Conservation (phyloP, 106 monocot species). For the Allium cepa region DNA sequence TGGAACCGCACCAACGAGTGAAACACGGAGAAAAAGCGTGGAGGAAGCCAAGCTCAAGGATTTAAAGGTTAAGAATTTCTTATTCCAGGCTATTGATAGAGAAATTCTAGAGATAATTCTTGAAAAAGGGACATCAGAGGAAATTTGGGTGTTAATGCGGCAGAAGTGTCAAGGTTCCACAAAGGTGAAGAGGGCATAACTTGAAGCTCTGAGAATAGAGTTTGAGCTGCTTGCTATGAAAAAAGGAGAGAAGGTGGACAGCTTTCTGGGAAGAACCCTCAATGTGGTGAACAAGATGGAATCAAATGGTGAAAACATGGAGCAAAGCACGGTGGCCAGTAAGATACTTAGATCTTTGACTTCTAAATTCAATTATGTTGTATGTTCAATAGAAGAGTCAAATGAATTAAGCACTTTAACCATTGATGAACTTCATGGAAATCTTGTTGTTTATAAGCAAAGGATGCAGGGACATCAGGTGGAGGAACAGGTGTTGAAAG, state of each 20-base stretch:
- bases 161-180: not conserved
- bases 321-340: not conserved
- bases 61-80: not conserved
- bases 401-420: not conserved
- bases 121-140: not conserved
- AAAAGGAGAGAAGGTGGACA: not conserved
- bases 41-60: slow-evolving; percentile 5
- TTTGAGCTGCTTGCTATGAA: slow-evolving; percentile 1
- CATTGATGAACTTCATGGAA: slow-evolving; percentile 8
- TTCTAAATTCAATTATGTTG: slow-evolving; percentile 5
- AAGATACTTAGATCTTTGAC: slow-evolving; percentile 9
- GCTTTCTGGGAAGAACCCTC: not conserved
- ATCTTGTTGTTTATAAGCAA: not conserved
- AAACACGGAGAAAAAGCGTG: not conserved
- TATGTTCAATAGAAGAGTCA: slow-evolving; percentile 10
- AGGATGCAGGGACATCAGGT: not conserved
- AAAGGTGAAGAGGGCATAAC: not conserved
- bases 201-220: not conserved
- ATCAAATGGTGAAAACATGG: not conserved
- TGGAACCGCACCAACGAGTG: not conserved
- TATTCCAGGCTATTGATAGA: not conserved
- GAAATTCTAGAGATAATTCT: not conserved
- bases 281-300: not conserved
- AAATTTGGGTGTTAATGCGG: not conserved
- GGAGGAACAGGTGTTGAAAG: slow-evolving; percentile 1